Percentiles rank a stretch among this genome's conserved stretches.
These are phyloP conservation scores for Coniochaeta pulveracea DNA, from an alignment of 2,329 filamentous ascomycete species.

Conservation along the genomic window DNA sequence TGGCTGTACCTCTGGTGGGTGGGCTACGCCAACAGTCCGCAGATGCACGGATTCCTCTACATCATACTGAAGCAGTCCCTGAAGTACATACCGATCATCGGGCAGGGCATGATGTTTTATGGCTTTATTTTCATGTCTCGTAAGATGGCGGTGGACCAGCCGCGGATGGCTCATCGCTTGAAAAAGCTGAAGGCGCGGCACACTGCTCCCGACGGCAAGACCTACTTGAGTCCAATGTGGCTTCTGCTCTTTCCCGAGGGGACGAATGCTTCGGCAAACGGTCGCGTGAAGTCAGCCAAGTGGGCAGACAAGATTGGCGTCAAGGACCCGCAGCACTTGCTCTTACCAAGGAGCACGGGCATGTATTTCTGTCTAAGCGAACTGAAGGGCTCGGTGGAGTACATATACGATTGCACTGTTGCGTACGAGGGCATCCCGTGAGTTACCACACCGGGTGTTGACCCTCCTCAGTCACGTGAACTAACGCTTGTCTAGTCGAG, in stretches of 20 bases:
- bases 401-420: slow-evolving; percentile 87
- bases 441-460: too few relatives aligned
- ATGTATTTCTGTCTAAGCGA: slow-evolving; percentile 70
- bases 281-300: slow-evolving; percentile 54
- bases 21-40: slow-evolving; percentile 64
- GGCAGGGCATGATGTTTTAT: slow-evolving; percentile 74
- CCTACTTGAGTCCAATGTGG: slow-evolving; percentile 74
- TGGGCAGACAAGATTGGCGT: slow-evolving; percentile 71
- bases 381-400: slow-evolving; percentile 63
- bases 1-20: slow-evolving; percentile 94
- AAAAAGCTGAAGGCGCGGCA: slow-evolving; percentile 52
- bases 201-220: slow-evolving; percentile 37
- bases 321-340: slow-evolving; percentile 59
- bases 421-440: slow-evolving; percentile 90
- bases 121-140: slow-evolving; percentile 88
- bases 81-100: slow-evolving; percentile 69
- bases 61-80: slow-evolving; percentile 86
- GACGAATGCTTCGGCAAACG: slow-evolving; percentile 66
- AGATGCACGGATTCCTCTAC: slow-evolving; percentile 77
- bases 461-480: too few relatives aligned
- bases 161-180: slow-evolving; percentile 63
- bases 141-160: slow-evolving; percentile 73
- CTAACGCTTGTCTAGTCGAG: slow-evolving; percentile 51
- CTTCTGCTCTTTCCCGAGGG: slow-evolving; percentile 80
- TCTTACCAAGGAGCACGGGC: slow-evolving; percentile 72